These are phyloP conservation scores for Euphorbia tirucalli DNA, from an alignment of 345 rosid genomes.

Conservation along the genomic window DNA sequence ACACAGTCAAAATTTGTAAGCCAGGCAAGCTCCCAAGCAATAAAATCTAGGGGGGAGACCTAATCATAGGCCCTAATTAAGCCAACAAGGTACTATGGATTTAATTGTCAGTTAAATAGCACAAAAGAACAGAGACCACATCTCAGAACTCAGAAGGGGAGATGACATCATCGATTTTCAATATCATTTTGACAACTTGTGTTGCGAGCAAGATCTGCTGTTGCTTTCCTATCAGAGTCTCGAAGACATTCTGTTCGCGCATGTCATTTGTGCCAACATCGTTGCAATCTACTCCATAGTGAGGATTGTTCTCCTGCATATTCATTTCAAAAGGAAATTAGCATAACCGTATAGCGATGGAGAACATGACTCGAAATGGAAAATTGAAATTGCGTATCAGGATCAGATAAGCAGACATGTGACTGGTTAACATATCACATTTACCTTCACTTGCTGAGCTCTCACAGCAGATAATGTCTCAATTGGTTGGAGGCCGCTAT, in stretches of 20 bases:
- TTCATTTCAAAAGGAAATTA: neutral
- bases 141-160: slow-evolving; percentile 69
- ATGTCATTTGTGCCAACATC: slow-evolving; percentile 95
- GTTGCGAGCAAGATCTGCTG: slow-evolving; percentile 97
- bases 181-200: slow-evolving; percentile 95
- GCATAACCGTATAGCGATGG: neutral
- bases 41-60: neutral
- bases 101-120: slow-evolving; percentile 21
- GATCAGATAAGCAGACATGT: neutral
- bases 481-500: slow-evolving; percentile 93
- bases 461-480: slow-evolving; percentile 93
- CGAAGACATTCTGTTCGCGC: slow-evolving; percentile 86
- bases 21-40: slow-evolving; percentile 12
- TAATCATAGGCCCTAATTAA: slow-evolving; percentile 7
- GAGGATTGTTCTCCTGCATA: slow-evolving; percentile 76
- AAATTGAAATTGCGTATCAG: no score
- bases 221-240: slow-evolving; percentile 95
- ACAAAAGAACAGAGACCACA: neutral
- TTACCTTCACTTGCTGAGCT: slow-evolving; percentile 87
- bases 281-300: slow-evolving; percentile 88
- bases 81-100: slow-evolving; percentile 10
- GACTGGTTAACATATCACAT: neutral
- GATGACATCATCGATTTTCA: slow-evolving; percentile 95
- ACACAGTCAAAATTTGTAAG: slow-evolving; percentile 18
- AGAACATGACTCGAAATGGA: neutral